Evolutionary conservation across 1,139 yeast species (phyloP), one percentile per base, ranked within the genome.

Genomic region (Candida frijolesensis): DNA sequence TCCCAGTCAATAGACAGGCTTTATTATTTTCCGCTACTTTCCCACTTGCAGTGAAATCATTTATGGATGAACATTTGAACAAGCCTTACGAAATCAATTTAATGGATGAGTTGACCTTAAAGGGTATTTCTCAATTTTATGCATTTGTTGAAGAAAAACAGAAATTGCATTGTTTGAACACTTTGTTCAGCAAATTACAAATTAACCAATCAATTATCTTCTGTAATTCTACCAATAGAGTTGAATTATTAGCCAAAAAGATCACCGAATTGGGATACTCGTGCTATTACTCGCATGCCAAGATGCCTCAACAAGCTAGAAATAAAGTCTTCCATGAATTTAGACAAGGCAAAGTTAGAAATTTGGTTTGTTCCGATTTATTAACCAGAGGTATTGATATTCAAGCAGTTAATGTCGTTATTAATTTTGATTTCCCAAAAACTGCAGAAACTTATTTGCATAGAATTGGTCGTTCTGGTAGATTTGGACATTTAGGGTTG

Each of bases 381-480:
- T 82, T 95, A 60, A 94, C 99, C 37, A 89, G 99, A 80, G 99
- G 99, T 83, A 94, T 94, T 62, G 99, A 94, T 79, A 94, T 94
- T 62, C 99, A 95, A 72, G 98, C 98, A 11, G 99, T 94, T 57
- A 95, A 95, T 65, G 99, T 94, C 46, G 99, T 94, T 51, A 89
- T 94, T 63, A 94, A 94, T 73, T 95, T 94, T 70, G 99, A 94
- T 72, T 94, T 94, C 85, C 99, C 99, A 55, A 94, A 94, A 71
- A 91, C 89, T 52, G 97, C 98, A 10, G 99, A 94, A 72, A 94
- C 98, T 42, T 94, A 94, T 70, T 82, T 94, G 62, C 99, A 94
- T 74, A 89, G 99, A 81, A 95, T 94, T 64, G 98, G 99, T 79
- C 92, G 99, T 78, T 91, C 97, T 3, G 99, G 99, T 61, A 88